Evolutionary conservation across 2,329 filamentous ascomycete genomes (phyloP), one percentile per base, ranked within the genome.

Genomic region (Arachnomyces sp.): DNA sequence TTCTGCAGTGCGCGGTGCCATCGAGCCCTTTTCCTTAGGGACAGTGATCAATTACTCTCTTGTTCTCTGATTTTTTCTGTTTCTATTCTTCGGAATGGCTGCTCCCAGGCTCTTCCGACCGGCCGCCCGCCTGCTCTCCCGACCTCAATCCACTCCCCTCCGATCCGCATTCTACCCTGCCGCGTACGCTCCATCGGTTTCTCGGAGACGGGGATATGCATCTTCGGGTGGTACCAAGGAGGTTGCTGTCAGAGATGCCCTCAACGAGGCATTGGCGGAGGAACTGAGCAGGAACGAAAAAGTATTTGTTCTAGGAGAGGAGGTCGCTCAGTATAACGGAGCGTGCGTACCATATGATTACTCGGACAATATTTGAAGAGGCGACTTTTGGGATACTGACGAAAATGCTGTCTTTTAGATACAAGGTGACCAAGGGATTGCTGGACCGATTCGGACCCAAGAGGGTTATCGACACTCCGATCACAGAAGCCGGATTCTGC

Each of bases 291-390:
- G 69, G 62, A 94, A 98, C 69, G 76, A 83, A 50, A 96, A 95
- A 76, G 89, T 95, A 56, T 98, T 95, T 67, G 73, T 98, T 54
- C 68, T 98, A 44, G 92, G 92, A 59, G 92, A 98, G 76, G 92
- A 98, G 74, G 92, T 98, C 61, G 92, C 92, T 58, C 92, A 98
- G 72, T 98, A 98, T 76, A 98, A 98, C 68, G 92, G 92, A 75
- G 90, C 90, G 75, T 79, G 21, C 21, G 21, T 25, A 9, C 21
- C 9, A 25, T 9, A 25, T 25, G 9, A 25, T 25, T 25, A 5
- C 21, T 9, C 9, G 21, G 21, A 25, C 5, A 25, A 25, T 25
- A 25, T 9, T 25, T 5, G 5, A 25, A 5, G 9, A 25, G 9
- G 9, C 9, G 21, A 9, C 5, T 5, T 5, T 25, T 9, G 21